Base-by-base conservation (phyloP, 2,329 filamentous ascomycete species). In the Pseudodiploospora longispora region DNA sequence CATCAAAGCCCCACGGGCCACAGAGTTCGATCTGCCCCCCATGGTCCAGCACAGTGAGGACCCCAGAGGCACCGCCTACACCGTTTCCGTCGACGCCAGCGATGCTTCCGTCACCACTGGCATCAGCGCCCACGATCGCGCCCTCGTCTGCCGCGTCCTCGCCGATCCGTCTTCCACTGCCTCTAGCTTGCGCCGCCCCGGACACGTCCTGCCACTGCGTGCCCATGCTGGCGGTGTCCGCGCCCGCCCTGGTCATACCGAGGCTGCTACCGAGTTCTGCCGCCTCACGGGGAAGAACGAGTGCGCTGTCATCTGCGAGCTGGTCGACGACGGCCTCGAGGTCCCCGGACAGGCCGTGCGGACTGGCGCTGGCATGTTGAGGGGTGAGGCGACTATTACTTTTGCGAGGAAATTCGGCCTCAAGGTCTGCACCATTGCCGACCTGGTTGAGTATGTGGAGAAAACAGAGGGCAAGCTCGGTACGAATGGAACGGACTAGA, bases 341-440 rank as follows among this genome's bases (percentile, higher is more conserved):
- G 75, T 88, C 3, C 69, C 72, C 9, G 89, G 88, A 0, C 73
- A 74, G 57, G 76, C 87, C 1, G 70, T 85, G 57, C 71, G 82
- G 53, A 63, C 64, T 8, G 81, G 77, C 19, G 78, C 82, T n/a
- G 87, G 85, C 28, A 98, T 98, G 93, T 83, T 97, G 81, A 72
- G 89, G 54, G 80, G 88, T 51, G 88, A 95, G 69, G 86, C 80
- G 33, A 96, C 90, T 68, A 71, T 98, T 59, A 77, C 74, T 41
- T 98, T 98, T 74, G 93, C 89, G 29, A 80, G 81, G 65, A 82
- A 76, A 66, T 97, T 85, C 82, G 89, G 89, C 4, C 71, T 98
- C 55, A 93, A 85, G 71, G 88, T 95, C 47, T 95, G 90, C 68
- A 97, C 93, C 30, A 97, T 98, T 67, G 89, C 91, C 61, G 89